Percentiles rank a stretch among this genome's conserved stretches.
These are phyloP conservation scores for Stephania japonica DNA, from an alignment of 164 flowering plant genomes.

Conservation along the genomic window DNA sequence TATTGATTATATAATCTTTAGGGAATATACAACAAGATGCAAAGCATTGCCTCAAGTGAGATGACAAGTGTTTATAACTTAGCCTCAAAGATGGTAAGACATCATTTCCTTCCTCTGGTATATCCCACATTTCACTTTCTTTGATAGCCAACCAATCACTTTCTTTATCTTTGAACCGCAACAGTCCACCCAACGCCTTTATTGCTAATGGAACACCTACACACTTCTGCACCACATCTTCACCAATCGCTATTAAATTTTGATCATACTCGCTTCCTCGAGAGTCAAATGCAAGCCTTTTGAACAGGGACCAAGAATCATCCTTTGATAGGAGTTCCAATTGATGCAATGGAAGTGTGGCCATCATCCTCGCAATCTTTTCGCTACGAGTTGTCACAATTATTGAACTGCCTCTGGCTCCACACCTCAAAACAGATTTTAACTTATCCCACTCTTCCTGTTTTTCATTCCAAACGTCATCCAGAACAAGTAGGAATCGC, in stretches of 20 bases:
- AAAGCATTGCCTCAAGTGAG: constrained; percentile 17
- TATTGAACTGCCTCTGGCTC: background rate
- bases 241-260: background rate
- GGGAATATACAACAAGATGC: constrained; percentile 20
- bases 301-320: constrained; percentile 3
- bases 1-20: constrained; percentile 3
- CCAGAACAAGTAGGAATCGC: background rate
- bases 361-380: background rate
- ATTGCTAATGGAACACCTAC: constrained; percentile 16
- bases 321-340: background rate
- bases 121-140: constrained; percentile 14
- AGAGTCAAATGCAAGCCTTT: background rate
- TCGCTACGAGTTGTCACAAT: background rate
- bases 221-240: constrained; percentile 8
- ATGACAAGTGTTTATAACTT: constrained; percentile 16
- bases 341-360: background rate
- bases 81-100: constrained; percentile 16
- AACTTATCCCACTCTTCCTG: background rate
- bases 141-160: constrained; percentile 10
- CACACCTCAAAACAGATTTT: background rate
- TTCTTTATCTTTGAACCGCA: constrained; percentile 6
- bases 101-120: background rate
- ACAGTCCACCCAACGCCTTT: constrained; percentile 9
- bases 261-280: background rate
- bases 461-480: constrained; percentile 5